Percentiles rank a stretch among this genome's conserved stretches.
Conservation (phyloP, 176 grass and related monocot genomes). For the Carex littledalei region DNA sequence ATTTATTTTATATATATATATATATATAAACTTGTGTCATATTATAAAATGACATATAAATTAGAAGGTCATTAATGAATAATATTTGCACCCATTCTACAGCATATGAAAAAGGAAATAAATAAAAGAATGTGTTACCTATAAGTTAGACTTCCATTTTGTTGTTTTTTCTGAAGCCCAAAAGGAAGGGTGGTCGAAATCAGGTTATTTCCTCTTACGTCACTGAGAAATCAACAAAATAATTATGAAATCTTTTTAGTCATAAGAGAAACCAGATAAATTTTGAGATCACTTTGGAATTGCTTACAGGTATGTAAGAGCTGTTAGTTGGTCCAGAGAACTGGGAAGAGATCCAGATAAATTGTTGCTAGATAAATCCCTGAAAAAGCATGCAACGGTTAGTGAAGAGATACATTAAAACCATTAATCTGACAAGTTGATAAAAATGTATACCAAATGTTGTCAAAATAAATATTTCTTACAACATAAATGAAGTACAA, state of each 20-base stretch:
- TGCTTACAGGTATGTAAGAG: conserved; percentile 34
- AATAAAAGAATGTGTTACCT: conserved; percentile 23
- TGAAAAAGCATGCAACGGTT: background rate
- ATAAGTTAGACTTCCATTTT: conserved; percentile 23
- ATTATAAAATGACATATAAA: too few species aligned
- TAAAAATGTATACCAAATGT: background rate
- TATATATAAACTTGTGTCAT: too few species aligned
- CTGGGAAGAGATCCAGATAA: conserved; percentile 28
- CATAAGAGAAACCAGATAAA: background rate
- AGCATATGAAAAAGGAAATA: background rate
- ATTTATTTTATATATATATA: too few species aligned
- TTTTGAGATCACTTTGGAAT: background rate
- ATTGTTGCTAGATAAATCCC: conserved; percentile 36
- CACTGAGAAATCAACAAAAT: background rate
- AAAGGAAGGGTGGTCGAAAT: conserved; percentile 19
- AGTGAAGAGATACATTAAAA: too few species aligned
- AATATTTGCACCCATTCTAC: too few species aligned
- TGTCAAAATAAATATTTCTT: too few species aligned
- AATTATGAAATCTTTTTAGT: background rate
- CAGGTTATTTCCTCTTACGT: conserved; percentile 25
- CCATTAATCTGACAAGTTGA: background rate
- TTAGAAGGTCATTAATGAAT: too few species aligned
- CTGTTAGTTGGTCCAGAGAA: conserved; percentile 27
- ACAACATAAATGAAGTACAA: too few species aligned
- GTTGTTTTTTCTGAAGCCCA: conserved; percentile 33